Conservation (phyloP, 768 basidiomycete genomes). For the Serendipita sp. region DNA sequence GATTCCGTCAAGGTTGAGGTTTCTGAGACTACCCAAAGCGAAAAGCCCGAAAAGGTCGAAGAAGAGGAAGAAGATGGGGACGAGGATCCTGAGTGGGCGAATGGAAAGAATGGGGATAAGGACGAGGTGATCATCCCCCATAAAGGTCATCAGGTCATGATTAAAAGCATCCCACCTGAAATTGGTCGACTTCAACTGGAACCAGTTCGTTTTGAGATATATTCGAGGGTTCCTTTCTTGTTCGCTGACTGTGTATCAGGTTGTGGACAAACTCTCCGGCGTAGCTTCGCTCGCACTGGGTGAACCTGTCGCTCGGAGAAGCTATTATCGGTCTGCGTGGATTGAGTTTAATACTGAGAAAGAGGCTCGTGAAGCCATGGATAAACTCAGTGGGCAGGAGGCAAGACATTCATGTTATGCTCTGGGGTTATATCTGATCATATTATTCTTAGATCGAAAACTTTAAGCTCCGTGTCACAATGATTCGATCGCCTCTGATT, state of each 20-base stretch:
- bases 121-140: conserved; percentile 53
- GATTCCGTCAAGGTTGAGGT: not conserved
- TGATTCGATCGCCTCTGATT: conserved; percentile 60
- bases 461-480: conserved; percentile 84
- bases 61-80: not conserved
- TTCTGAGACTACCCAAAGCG: not conserved
- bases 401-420: conserved; percentile 25
- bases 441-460: conserved; percentile 57
- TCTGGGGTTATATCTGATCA: not conserved
- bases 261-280: conserved; percentile 59
- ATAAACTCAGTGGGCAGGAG: conserved; percentile 70
- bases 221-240: not conserved
- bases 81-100: not conserved
- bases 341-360: conserved; percentile 83
- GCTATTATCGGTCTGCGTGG: conserved; percentile 93
- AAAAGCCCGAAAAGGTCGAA: not conserved
- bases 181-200: conserved; percentile 81
- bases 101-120: not conserved
- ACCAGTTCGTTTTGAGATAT: conserved; percentile 34
- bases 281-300: conserved; percentile 81
- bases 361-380: conserved; percentile 35
- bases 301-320: conserved; percentile 82
- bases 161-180: conserved; percentile 89
- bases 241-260: conserved; percentile 29
- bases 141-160: conserved; percentile 85